phyloP scores from a whole-genome alignment of 108 stramenopile genomes.

The Pseudonitzschia multistriata region DNA sequence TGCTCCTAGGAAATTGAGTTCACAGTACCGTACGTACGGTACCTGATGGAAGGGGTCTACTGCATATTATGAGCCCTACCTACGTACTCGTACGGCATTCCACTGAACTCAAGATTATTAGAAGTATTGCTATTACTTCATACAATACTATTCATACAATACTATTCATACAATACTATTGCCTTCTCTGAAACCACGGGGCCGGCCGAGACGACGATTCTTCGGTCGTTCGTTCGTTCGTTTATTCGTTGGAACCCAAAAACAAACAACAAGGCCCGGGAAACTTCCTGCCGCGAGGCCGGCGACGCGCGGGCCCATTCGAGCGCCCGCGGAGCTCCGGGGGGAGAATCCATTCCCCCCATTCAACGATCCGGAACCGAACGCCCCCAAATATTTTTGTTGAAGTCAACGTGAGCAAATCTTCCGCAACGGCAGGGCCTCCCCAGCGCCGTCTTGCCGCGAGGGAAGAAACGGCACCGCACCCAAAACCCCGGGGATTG shows the following conservation, averaged over 20 bases:
- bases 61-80: too few species aligned
- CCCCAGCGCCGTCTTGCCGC: background rate
- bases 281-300: background rate
- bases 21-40: too few species aligned
- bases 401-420: background rate
- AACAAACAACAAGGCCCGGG: background rate
- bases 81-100: too few species aligned
- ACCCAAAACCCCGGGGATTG: background rate
- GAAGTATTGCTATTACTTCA: too few species aligned
- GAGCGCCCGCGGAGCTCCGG: background rate
- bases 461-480: background rate
- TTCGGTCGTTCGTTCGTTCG: too few species aligned
- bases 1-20: too few species aligned
- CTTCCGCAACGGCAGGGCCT: background rate
- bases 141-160: background rate
- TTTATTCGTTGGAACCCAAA: background rate
- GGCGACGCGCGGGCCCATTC: background rate
- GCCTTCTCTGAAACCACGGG: too few species aligned
- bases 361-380: background rate
- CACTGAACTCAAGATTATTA: too few species aligned
- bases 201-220: too few species aligned
- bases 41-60: too few species aligned
- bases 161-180: too few species aligned
- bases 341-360: background rate
- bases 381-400: background rate